phyloP scores from a whole-genome alignment of 176 grass and related monocot genomes.

The Miscanthus lutarioriparius region DNA sequence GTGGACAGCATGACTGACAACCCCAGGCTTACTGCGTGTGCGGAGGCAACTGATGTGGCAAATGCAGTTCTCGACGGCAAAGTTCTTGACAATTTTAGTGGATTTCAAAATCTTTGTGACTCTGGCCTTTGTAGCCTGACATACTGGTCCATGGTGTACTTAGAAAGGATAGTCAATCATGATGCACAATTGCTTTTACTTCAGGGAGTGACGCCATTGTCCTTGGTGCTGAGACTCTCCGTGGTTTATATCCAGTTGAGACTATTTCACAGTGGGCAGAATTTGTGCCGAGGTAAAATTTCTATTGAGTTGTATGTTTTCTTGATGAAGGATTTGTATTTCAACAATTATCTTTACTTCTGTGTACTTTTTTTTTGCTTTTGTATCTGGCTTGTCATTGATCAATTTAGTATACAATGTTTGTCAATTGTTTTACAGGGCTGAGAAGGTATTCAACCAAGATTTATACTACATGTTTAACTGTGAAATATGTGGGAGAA shows the following conservation, averaged over 20 bases:
- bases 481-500: conserved; percentile 95
- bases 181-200: conserved; percentile 31
- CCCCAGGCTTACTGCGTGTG: conserved; percentile 91
- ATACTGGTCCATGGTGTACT: conserved; percentile 3
- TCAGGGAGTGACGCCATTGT: conserved; percentile 98
- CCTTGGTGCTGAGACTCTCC: conserved; percentile 95
- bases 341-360: background rate
- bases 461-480: conserved; percentile 92
- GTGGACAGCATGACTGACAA: conserved; percentile 99
- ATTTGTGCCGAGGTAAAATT: conserved; percentile 91
- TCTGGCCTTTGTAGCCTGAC: background rate
- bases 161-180: background rate
- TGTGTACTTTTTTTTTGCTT: background rate
- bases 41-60: conserved; percentile 97
- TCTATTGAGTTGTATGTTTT: background rate
- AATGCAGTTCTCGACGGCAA: conserved; percentile 98
- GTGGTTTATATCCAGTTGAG: conserved; percentile 96
- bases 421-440: conserved; percentile 48
- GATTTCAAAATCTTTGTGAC: background rate
- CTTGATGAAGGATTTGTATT: background rate
- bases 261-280: conserved; percentile 85
- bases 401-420: conserved; percentile 15
- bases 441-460: conserved; percentile 99
- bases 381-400: background rate
- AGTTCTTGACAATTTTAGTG: conserved; percentile 4